phyloP scores from a whole-genome alignment of 1,284 basidiomycete species.

The Marasmius fiardii region DNA sequence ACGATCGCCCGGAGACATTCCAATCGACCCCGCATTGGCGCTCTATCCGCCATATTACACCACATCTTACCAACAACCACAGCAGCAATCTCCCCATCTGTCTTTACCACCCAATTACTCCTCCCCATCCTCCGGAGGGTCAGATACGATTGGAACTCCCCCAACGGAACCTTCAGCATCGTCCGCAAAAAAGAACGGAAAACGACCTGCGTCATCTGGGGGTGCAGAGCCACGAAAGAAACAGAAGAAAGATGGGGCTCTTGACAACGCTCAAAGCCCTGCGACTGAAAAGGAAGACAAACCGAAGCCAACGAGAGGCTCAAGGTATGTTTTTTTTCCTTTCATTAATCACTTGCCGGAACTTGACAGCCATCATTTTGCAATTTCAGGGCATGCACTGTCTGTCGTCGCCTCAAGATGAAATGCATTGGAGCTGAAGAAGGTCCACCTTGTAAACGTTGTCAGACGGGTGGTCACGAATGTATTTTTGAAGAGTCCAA shows the following conservation, averaged over 20 bases:
- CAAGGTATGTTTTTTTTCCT: constrained; percentile 52
- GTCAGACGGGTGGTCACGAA: constrained; percentile 78
- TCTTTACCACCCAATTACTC: constrained; percentile 45
- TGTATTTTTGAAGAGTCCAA: constrained; percentile 96
- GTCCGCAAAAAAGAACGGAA: constrained; percentile 53
- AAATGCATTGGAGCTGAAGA: constrained; percentile 94
- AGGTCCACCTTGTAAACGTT: constrained; percentile 89
- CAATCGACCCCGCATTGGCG: constrained; percentile 66
- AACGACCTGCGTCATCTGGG: constrained; percentile 55
- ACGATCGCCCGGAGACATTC: constrained; percentile 37
- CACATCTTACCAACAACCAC: constrained; percentile 33
- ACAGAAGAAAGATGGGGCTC: constrained; percentile 57
- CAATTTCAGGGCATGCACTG: constrained; percentile 91
- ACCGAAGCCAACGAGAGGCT: constrained; percentile 83
- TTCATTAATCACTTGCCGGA: constrained; percentile 2
- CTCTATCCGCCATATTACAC: constrained; percentile 57
- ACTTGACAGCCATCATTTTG: constrained; percentile 10
- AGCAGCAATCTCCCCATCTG: constrained; percentile 34
- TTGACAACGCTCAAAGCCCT: constrained; percentile 45
- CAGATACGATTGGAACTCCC: constrained; percentile 70
- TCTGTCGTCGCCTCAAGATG: constrained; percentile 97
- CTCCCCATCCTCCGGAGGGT: constrained; percentile 72
- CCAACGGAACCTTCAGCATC: constrained; percentile 54
- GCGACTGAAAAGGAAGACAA: constrained; percentile 68
- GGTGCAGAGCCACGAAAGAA: constrained; percentile 52